Evolutionary conservation across 805 yeast species (phyloP), one percentile per base, ranked within the genome.

Genomic region (Candida multigemmis): DNA sequence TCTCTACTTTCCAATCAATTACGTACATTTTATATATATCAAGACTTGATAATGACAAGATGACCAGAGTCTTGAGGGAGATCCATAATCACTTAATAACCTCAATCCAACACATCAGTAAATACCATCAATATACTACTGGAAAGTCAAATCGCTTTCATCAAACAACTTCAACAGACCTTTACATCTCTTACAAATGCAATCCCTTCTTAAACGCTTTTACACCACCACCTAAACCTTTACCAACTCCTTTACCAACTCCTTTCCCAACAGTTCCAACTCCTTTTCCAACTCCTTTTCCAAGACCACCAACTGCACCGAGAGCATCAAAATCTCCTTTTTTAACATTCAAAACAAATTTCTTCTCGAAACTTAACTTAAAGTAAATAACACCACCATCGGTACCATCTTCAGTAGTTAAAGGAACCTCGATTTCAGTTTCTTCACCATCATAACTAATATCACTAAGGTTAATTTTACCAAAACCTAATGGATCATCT

Each of bases 401-500:
- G 11, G 59, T 53, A 4, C 63, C 69, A 28, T 65, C 59, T 27
- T 66, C 68, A 25, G 67, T 62, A 41, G 52, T 56, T 21, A 80
- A 57, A 3, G 72, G 72, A 22, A 77, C 53, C 24, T 66, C 73
- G 31, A 68, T 46, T 11, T 68, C 74, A 28, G 67, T 62, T 4
- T 86, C 82, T 36, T 75, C 74, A 14, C 32, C 31, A 7, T 29
- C 38, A 15, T 37, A 35, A 23, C 41, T 40, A 24, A 42, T 36
- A 9, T 72, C 71, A 0, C 70, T 50, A 31, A 89, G 56, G 7
- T 71, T 66, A 30, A 86, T 48, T 13, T 46, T 40, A 7, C 75
- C 82, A 17, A 59, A 61, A 31, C 97, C 94, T 30, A 91, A 64
- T 36, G 65, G 60, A 52, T 91, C 99, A 53, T 91, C 89, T 34